Evolutionary conservation across 2,329 filamentous ascomycete species (phyloP), one percentile per base, ranked within the genome.

Genomic region (Neoarthrinium moseri): DNA sequence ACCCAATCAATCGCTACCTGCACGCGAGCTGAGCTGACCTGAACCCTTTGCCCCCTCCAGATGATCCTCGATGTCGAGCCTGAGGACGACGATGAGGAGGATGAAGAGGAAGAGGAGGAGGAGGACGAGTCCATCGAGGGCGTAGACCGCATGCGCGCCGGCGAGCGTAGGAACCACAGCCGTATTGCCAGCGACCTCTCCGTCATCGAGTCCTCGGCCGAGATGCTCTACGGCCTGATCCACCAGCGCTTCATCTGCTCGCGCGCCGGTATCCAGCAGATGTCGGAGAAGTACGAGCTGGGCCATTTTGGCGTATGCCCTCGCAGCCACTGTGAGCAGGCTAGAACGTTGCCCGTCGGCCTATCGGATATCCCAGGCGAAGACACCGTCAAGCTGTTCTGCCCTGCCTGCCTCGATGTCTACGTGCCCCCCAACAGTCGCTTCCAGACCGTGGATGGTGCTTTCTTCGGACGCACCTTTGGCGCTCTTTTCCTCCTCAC

Each of bases 51-150:
- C 38, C n/a, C 10, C 7, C 18, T 52, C 17, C 12, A 86, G 81
- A 96, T 99, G 92, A 97, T 99, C 56, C 78, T 99, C 53, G 94
- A 99, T 59, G 94, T 99, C 41, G 94, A 99, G 65, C 91, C 94
- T 29, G 92, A 96, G 70, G 92, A 96, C 35, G 88, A 91, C 46
- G 87, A 91, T n/a, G 87, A 91, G 0, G 88, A 92, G 6, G 86
- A 91, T 3, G 88, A 91, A 13, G 83, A 86, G 52, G 77, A 86
- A 51, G 84, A 91, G 46, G 79, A 85, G 2, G 84, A 88, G 24
- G 85, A 87, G 43, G 86, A 88, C 50, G 81, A 86, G 53, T 84
- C 83, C 15, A 77, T 81, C 46, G 79, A 87, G 47, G 83, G 78
- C 13, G 80, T 81, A 52, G 81, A 81, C 46, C 73, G 72, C 54